Percentiles rank a stretch among this genome's conserved stretches.
These are phyloP conservation scores for Byssochlamys sp. DNA, from an alignment of 2,329 filamentous ascomycete species.

Conservation along the genomic window DNA sequence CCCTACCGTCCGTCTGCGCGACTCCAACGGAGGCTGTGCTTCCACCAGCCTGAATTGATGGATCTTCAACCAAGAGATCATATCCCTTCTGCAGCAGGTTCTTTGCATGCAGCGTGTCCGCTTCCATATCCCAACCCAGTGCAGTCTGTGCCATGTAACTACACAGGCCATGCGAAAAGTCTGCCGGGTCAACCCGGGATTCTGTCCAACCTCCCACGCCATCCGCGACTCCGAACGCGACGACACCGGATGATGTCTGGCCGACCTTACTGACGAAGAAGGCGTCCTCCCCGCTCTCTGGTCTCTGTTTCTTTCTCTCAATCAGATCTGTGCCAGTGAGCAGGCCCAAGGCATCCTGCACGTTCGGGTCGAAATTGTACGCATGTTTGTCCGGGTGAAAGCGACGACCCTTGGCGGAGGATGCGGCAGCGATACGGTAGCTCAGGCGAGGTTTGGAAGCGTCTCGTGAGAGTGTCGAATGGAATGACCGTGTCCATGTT, in stretches of 20 bases:
- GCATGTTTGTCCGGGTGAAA: conserved; percentile 61
- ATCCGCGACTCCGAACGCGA: conserved; percentile 84
- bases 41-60: conserved; percentile 66
- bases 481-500: conserved; percentile 13
- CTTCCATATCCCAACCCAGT: conserved; percentile 42
- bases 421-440: conserved; percentile 65
- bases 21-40: conserved; percentile 87
- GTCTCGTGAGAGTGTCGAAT: conserved; percentile 14
- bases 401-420: conserved; percentile 60
- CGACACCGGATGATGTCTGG: conserved; percentile 31
- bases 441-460: conserved; percentile 38
- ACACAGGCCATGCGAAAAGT: conserved; percentile 90
- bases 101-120: conserved; percentile 46
- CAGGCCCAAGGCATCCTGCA: conserved; percentile 27
- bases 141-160: conserved; percentile 80
- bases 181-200: conserved; percentile 82
- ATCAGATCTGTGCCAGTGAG: conserved; percentile 33
- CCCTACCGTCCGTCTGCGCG: conserved; percentile 58
- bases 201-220: conserved; percentile 93
- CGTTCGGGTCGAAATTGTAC: conserved; percentile 58
- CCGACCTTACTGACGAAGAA: conserved; percentile 86
- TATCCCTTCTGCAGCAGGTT: conserved; percentile 75
- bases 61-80: conserved; percentile 66
- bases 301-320: conserved; percentile 54
- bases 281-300: conserved; percentile 82